Base-by-base conservation (phyloP, 2,329 filamentous ascomycete species). In the Pestalotiopsis sp. region DNA sequence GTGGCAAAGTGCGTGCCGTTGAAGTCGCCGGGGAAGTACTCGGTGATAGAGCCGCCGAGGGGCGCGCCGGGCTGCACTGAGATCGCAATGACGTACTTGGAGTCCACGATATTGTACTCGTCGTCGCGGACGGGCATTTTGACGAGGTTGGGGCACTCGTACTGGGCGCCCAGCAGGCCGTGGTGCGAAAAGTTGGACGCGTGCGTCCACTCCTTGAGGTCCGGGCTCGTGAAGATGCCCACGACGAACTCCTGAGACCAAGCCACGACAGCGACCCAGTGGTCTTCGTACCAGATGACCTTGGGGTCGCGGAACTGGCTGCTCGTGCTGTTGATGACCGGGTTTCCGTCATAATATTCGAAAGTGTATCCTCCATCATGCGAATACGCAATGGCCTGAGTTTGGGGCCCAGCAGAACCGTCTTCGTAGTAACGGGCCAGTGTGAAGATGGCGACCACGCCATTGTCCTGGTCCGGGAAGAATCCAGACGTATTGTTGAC, bases 291-390 rank as follows among this genome's bases (percentile, higher is more conserved):
- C 81, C 87, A 87, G 58, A 89, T 81, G 1, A 91, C 88, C 72
- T 91, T 89, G 1, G 90, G 89, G 70, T 92, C 89, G 26, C 89
- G 86, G 79, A 91, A 91, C 70, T 89, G 83, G 5, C 77, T 81
- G 20, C 84, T 82, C 67, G 81, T 81, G 73, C 84, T 84, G 70
- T 81, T 76, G 57, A 92, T 85, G 17, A 91, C 86, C 1, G 89
- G 89, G 69, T 92, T 92, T 3, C 76, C 75, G 1, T 80, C 78
- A 69, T 91, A 92, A 55, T 86, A 85, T 59, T 81, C 82, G 71
- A 91, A 91, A 0, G 84, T 87, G 73, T 87, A 89, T 7, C 89
- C 89, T 13, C 84, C 86, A 70, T 92, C 89, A 40, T 76, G 76
- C 0, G 87, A 90, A 75, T 89, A 91, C 2, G 89, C 88, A 61